These are phyloP conservation scores for Talaromyces sp. DNA, from an alignment of 2,329 filamentous ascomycete genomes.

Conservation along the genomic window DNA sequence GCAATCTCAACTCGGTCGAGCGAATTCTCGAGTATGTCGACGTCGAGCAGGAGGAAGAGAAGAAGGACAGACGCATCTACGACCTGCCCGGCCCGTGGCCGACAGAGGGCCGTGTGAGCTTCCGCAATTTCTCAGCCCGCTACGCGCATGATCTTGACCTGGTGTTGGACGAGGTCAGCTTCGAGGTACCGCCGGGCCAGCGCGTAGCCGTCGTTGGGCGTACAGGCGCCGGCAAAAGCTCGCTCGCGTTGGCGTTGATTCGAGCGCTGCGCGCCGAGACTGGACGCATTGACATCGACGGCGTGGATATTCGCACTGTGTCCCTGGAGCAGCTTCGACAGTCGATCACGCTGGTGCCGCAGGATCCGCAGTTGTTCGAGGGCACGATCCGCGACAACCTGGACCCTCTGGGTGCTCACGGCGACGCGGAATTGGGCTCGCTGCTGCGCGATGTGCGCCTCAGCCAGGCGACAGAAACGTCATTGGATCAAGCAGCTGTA, in stretches of 20 bases:
- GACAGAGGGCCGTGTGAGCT: not conserved
- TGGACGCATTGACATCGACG: conserved; percentile 26
- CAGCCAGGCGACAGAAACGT: not conserved
- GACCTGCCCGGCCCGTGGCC: conserved; percentile 1
- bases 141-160: conserved; percentile 8
- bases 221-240: conserved; percentile 31
- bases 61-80: not conserved
- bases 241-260: conserved; percentile 26
- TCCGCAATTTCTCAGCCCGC: not conserved
- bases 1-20: conserved; percentile 4
- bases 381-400: conserved; percentile 1
- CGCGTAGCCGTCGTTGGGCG: conserved; percentile 30
- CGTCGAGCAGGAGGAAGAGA: conserved; percentile 1
- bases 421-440: not conserved
- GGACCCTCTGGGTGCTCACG: not conserved
- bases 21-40: conserved; percentile 1
- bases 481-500: conserved; percentile 21
- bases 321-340: not conserved
- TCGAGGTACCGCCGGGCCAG: conserved; percentile 21
- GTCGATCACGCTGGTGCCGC: not conserved
- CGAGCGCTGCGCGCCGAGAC: conserved; percentile 23
- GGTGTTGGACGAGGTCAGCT: conserved; percentile 21
- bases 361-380: conserved; percentile 2
- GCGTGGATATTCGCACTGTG: conserved; percentile 6
- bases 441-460: not conserved